phyloP scores from a whole-genome alignment of 1,284 basidiomycete genomes.

The Gymnopus androsaceus region DNA sequence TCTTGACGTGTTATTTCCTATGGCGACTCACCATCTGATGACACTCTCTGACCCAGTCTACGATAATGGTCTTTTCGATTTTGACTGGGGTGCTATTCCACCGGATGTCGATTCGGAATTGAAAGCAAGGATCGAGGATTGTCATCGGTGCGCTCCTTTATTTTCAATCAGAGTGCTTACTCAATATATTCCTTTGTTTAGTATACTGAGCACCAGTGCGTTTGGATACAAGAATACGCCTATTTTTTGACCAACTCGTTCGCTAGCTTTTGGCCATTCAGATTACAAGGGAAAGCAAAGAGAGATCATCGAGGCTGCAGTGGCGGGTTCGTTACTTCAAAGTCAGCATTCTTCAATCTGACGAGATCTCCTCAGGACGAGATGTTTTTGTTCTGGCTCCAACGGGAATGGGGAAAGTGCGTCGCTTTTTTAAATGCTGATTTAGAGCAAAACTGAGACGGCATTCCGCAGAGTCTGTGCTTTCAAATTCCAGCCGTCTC shows the following conservation, averaged over 20 bases:
- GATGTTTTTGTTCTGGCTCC: constrained; percentile 85
- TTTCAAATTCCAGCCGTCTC: constrained; percentile 86
- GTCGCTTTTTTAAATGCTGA: constrained; percentile 13
- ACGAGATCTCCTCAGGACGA: constrained; percentile 41
- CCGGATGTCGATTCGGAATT: background rate
- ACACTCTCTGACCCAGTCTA: no score
- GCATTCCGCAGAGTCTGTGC: constrained; percentile 66
- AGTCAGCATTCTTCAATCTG: background rate
- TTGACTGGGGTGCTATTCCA: background rate
- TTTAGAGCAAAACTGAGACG: background rate
- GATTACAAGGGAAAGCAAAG: constrained; percentile 77
- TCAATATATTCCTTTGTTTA: background rate
- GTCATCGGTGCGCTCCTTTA: constrained; percentile 15
- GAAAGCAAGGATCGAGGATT: constrained; percentile 2
- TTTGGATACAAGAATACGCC: no score
- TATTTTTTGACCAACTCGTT: background rate
- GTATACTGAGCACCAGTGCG: constrained; percentile 13
- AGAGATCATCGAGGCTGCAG: constrained; percentile 71
- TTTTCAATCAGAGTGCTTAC: background rate
- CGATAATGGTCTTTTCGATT: background rate
- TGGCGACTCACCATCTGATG: no score
- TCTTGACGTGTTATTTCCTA: no score
- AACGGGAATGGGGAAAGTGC: constrained; percentile 87
- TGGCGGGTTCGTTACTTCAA: constrained; percentile 47
- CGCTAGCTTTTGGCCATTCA: constrained; percentile 60